Conservation (phyloP, 2,329 filamentous ascomycete genomes). For the Zymoseptoria crescenta region DNA sequence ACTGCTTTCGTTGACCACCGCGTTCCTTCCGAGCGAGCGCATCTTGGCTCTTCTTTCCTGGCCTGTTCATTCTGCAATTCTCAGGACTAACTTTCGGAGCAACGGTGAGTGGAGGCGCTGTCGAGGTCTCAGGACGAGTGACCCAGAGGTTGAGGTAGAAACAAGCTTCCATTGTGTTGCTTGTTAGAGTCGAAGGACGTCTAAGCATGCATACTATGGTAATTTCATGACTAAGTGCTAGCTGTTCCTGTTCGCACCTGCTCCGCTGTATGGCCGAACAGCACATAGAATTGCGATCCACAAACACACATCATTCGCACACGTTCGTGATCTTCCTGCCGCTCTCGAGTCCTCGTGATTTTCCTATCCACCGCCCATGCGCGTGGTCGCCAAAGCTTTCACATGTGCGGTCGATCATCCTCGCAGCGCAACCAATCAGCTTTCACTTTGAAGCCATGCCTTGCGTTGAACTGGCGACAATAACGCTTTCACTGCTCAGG, state of each 20-base stretch:
- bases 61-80: background rate
- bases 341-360: no score
- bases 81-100: background rate
- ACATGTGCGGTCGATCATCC: background rate
- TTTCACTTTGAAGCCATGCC: background rate
- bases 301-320: no score
- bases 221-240: no score
- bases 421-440: background rate
- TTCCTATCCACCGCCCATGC: no score
- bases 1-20: background rate
- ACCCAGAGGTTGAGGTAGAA: background rate
- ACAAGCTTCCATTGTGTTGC: background rate
- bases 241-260: no score
- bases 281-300: no score
- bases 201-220: no score
- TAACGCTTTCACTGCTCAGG: background rate
- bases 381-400: background rate
- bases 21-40: background rate
- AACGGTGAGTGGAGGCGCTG: background rate
- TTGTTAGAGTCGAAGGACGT: background rate
- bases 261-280: no score
- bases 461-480: background rate
- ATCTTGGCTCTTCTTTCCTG: no score
- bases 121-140: background rate
- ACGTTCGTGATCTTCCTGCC: no score